A percentile compares a stretch with the other conserved stretches of the same genome.
Conservation (phyloP, 768 basidiomycete species). For the Calocybe indica region DNA sequence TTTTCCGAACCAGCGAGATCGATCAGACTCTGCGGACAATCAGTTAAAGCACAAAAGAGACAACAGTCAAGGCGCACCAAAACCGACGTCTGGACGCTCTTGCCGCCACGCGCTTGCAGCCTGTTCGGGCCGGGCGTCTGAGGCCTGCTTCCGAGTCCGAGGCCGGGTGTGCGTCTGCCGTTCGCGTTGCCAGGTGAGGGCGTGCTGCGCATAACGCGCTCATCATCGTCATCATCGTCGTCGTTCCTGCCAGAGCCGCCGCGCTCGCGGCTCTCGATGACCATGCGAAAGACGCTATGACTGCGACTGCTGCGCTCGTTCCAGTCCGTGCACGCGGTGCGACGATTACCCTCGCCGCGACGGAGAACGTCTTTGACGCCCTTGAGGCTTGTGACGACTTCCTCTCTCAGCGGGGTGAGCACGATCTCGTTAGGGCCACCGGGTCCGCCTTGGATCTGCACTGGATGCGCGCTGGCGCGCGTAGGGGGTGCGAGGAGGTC, state of each 20-base stretch:
- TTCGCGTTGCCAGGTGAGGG: constrained; percentile 18
- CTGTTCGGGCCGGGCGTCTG: constrained; percentile 49
- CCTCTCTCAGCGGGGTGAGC: constrained; percentile 78
- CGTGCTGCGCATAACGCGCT: constrained; percentile 20
- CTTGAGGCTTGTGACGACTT: constrained; percentile 88
- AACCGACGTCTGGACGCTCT: constrained; percentile 74
- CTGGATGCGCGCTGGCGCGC: constrained; percentile 47
- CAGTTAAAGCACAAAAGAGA: constrained; percentile 1
- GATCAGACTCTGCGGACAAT: constrained; percentile 64
- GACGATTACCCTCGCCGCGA: constrained; percentile 79
- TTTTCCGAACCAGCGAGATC: constrained; percentile 97
- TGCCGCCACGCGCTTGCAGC: constrained; percentile 71
- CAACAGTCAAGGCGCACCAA: constrained; percentile 39
- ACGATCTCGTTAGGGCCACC: constrained; percentile 51
- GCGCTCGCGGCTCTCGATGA: constrained; percentile 81
- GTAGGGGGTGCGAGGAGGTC: constrained; percentile 77
- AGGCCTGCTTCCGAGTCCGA: constrained; percentile 26
- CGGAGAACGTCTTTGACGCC: constrained; percentile 81
- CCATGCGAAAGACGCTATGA: constrained; percentile 91
- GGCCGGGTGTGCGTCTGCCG: constrained; percentile 36
- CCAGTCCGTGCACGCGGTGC: constrained; percentile 98
- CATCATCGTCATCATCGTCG: constrained; percentile 38
- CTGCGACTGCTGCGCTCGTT: constrained; percentile 92
- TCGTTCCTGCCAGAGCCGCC: constrained; percentile 25
- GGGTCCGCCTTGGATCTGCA: constrained; percentile 64